Evolutionary conservation across 768 basidiomycete genomes (phyloP).

Genomic region (Lentinula guzmanii): DNA sequence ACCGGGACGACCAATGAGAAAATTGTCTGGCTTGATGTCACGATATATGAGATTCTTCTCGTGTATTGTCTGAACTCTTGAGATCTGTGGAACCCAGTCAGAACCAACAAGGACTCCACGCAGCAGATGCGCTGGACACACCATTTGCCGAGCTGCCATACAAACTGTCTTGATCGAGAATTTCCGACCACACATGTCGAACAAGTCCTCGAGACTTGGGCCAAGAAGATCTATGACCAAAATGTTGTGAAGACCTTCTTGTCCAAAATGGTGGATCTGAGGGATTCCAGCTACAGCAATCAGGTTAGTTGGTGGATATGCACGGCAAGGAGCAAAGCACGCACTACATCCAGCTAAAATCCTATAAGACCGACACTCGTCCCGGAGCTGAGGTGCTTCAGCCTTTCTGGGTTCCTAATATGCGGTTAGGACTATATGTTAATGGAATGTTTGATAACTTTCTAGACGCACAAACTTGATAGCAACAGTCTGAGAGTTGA

Average conservation of each 20-base stretch:
- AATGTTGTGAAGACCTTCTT: slow-evolving; percentile 97
- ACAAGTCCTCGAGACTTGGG: slow-evolving; percentile 94
- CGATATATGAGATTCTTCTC: slow-evolving; percentile 99
- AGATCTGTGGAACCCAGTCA: slow-evolving; percentile 47
- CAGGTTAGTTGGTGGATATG: slow-evolving; percentile 12
- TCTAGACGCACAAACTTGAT: slow-evolving; percentile 95
- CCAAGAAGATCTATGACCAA: slow-evolving; percentile 97
- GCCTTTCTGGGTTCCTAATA: slow-evolving; percentile 84
- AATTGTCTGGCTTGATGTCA: slow-evolving; percentile 99
- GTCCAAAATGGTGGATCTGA: slow-evolving; percentile 99
- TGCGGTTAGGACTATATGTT: neutral
- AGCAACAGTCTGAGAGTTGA: slow-evolving; percentile 97
- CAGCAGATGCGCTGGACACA: slow-evolving; percentile 23
- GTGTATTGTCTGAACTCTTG: slow-evolving; percentile 95
- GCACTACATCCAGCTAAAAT: slow-evolving; percentile 85
- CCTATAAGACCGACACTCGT: slow-evolving; percentile 97
- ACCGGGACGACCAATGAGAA: slow-evolving; percentile 89
- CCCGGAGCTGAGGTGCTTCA: slow-evolving; percentile 95
- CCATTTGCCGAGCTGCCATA: slow-evolving; percentile 98
- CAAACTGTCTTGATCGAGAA: slow-evolving; percentile 98
- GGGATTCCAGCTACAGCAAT: slow-evolving; percentile 79
- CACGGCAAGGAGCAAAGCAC: slow-evolving; percentile 25
- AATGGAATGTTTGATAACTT: neutral
- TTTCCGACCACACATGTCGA: slow-evolving; percentile 98
- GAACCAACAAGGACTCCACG: slow-evolving; percentile 2